phyloP scores from a whole-genome alignment of 148 eudicot genomes.

The Gaultheria prostrata region DNA sequence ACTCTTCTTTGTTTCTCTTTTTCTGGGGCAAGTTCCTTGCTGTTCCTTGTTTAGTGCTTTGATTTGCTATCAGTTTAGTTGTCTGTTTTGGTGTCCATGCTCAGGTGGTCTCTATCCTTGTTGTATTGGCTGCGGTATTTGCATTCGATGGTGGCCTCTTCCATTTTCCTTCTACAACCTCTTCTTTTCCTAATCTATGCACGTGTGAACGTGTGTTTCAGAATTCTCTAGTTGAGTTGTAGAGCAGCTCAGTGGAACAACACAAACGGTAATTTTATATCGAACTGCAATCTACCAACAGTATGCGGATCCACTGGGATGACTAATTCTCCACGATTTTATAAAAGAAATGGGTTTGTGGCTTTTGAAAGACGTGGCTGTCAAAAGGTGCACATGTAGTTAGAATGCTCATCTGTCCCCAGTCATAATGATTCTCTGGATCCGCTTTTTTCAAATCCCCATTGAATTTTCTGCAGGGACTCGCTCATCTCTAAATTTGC shows the following conservation, averaged over 20 bases:
- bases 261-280: background rate
- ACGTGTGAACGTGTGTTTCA: background rate
- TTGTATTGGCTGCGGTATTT: background rate
- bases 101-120: background rate
- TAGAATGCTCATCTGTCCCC: background rate
- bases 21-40: background rate
- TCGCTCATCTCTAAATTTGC: background rate
- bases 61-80: background rate
- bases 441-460: background rate
- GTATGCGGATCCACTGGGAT: background rate
- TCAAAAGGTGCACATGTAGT: background rate
- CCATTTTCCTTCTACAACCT: background rate
- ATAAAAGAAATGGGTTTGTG: background rate
- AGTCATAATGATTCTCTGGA: background rate
- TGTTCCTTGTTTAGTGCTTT: background rate
- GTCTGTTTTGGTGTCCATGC: background rate
- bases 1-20: background rate
- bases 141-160: background rate
- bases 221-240: background rate
- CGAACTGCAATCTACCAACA: background rate
- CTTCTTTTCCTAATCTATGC: background rate
- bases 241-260: background rate
- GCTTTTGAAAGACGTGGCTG: background rate
- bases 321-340: background rate
- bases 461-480: background rate